phyloP scores from a whole-genome alignment of 768 basidiomycete species.

The Mycena chlorophos region DNA sequence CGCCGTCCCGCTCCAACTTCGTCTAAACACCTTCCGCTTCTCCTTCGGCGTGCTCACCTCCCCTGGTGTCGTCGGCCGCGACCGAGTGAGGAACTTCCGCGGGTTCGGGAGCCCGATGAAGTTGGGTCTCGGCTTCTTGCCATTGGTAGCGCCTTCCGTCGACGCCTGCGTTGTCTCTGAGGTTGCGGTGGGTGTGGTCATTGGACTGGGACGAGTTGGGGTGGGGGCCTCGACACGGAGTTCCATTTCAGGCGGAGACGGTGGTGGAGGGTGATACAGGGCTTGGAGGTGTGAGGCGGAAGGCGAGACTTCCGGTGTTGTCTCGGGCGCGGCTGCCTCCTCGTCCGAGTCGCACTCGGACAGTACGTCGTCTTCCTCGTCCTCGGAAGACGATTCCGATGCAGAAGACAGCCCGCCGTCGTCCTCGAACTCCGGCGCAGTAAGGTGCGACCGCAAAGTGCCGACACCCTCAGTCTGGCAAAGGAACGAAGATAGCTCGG shows the following conservation, averaged over 20 bases:
- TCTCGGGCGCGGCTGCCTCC: conserved; percentile 18
- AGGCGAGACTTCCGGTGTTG: neutral
- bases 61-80: conserved; percentile 21
- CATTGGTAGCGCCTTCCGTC: neutral
- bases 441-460: conserved; percentile 67
- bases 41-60: conserved; percentile 25
- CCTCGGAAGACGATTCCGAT: conserved; percentile 28
- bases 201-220: conserved; percentile 16
- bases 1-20: conserved; percentile 27
- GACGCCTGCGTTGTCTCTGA: neutral
- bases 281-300: conserved; percentile 12
- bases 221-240: conserved; percentile 10
- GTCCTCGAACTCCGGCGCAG: conserved; percentile 62
- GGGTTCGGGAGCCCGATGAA: conserved; percentile 22
- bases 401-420: conserved; percentile 71
- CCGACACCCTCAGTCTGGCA: conserved; percentile 91
- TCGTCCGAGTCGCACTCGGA: conserved; percentile 33
- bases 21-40: conserved; percentile 29
- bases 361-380: conserved; percentile 33
- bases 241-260: neutral
- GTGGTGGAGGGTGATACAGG: conserved; percentile 7
- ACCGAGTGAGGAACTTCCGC: conserved; percentile 13
- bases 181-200: conserved; percentile 19
- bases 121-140: conserved; percentile 13
- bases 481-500: conserved; percentile 3